Conservation (phyloP, 73 alveolate species). For the Durusdinium trenchii region DNA sequence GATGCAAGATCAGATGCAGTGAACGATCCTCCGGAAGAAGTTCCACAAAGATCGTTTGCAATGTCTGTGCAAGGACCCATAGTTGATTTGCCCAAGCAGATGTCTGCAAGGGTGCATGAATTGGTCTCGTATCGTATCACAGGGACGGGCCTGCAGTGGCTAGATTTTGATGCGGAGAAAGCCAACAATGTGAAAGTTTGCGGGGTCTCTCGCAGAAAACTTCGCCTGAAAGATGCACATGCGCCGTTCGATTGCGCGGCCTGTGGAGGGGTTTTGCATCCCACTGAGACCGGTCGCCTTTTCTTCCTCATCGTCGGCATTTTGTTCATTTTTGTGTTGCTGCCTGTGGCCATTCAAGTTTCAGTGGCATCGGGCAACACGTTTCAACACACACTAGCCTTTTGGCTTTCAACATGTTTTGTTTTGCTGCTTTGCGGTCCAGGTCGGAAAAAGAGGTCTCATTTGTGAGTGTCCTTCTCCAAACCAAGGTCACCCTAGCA, state of each 20-base stretch:
- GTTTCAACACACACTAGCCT: neutral
- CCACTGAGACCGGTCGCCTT: neutral
- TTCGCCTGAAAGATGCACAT: neutral
- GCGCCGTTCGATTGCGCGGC: constrained; percentile 35
- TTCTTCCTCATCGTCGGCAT: neutral
- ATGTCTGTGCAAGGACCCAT: constrained; percentile 52
- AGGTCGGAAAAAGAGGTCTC: neutral
- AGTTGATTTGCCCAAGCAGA: constrained; percentile 9
- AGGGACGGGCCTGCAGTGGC: too few species aligned
- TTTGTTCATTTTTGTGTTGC: neutral
- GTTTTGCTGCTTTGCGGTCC: neutral
- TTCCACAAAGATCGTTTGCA: neutral
- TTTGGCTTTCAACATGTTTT: neutral
- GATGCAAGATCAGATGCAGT: constrained; percentile 36
- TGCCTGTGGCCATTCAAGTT: neutral
- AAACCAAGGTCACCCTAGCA: neutral
- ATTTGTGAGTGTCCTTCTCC: neutral
- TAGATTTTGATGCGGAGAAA: too few species aligned
- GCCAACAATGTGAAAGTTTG: too few species aligned
- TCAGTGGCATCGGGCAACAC: constrained; percentile 27
- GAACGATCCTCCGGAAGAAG: too few species aligned
- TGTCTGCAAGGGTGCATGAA: neutral
- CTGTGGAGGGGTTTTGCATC: neutral
- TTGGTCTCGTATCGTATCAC: neutral
- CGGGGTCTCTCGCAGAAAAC: neutral